Evolutionary conservation across 2,329 filamentous ascomycete genomes (phyloP).

Genomic region (Ramularia endophylla): DNA sequence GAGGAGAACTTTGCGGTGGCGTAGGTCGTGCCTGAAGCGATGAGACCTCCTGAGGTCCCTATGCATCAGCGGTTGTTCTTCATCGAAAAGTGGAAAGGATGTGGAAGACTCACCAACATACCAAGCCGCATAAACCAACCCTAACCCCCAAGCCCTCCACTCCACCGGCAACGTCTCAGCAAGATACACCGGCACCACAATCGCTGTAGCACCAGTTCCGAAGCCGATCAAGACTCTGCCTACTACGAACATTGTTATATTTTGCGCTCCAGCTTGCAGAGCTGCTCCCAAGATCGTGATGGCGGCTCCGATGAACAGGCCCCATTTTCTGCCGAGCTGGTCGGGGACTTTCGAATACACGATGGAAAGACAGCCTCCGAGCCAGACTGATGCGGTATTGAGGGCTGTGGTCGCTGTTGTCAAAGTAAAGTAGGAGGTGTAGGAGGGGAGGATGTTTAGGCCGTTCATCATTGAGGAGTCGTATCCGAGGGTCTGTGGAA

Average conservation of each 20-base stretch:
- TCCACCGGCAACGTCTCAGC: conserved; percentile 8
- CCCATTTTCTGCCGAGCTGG: conserved; percentile 38
- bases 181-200: conserved; percentile 6
- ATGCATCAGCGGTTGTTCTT: too few species aligned
- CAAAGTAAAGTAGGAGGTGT: too few species aligned
- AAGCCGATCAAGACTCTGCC: conserved; percentile 31
- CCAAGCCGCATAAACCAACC: too few species aligned
- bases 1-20: too few species aligned
- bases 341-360: conserved; percentile 2
- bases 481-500: too few species aligned
- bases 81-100: too few species aligned
- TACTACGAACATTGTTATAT: conserved; percentile 38
- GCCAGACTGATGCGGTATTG: conserved; percentile 3
- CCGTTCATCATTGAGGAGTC: too few species aligned
- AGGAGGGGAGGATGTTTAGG: too few species aligned
- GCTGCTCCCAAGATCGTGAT: conserved; percentile 41
- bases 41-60: too few species aligned
- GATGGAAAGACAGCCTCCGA: neutral
- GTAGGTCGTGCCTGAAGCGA: too few species aligned
- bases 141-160: too few species aligned
- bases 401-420: conserved; percentile 3
- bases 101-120: too few species aligned
- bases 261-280: conserved; percentile 34
- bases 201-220: conserved; percentile 11
- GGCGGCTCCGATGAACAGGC: conserved; percentile 39